Conservation (phyloP, 2,329 filamentous ascomycete species). For the Fusarium neocosmosporiellum region DNA sequence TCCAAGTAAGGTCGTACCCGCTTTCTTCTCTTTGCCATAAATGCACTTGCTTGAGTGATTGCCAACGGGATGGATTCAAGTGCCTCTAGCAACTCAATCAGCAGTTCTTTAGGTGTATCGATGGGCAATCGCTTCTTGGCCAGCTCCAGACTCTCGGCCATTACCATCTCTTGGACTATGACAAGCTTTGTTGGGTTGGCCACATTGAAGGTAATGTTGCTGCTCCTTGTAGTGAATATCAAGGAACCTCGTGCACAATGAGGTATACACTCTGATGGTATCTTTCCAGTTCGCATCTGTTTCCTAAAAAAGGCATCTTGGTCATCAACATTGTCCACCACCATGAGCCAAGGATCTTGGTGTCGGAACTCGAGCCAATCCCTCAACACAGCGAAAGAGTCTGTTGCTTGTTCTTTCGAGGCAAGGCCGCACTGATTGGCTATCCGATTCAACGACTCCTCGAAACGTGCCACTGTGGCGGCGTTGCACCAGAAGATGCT, state of each 20-base stretch:
- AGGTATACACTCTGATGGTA: not conserved
- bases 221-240: not conserved
- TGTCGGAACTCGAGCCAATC: not conserved
- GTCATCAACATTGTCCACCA: not conserved
- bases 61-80: not conserved
- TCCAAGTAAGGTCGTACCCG: not conserved
- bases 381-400: not conserved
- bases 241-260: not conserved
- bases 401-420: not conserved
- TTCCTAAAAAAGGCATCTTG: not conserved
- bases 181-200: not conserved
- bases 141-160: not conserved
- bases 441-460: not conserved
- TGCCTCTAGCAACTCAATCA: not conserved
- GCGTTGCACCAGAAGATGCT: conserved; percentile 1
- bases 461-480: not conserved
- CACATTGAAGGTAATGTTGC: not conserved
- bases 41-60: not conserved
- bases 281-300: not conserved
- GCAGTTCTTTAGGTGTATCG: not conserved
- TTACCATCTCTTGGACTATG: not conserved
- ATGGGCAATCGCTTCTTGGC: not conserved
- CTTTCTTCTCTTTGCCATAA: not conserved
- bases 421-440: not conserved
- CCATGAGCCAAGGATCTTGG: not conserved